Evolutionary conservation across 768 basidiomycete species (phyloP), one percentile per base, ranked within the genome.

Genomic region (Boletus eberwhitei): DNA sequence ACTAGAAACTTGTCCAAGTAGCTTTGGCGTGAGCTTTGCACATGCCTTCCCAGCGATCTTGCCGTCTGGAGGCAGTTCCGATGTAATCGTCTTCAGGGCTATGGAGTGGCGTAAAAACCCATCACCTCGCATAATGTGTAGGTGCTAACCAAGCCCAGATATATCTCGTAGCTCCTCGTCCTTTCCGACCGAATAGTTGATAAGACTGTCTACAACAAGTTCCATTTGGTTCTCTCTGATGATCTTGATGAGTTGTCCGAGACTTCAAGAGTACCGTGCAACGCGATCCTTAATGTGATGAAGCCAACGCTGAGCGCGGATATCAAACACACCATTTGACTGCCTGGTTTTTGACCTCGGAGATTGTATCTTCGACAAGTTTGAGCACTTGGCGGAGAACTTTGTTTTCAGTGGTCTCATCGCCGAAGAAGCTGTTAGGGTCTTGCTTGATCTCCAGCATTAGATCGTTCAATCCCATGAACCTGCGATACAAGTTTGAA

Each of bases 321-420:
- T 19, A 24, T 38, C 2, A 36, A n/a, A 45, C 34, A 68, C 62
- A 90, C 96, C 93, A 95, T 76, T 95, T 93, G 12, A 97, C 96
- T 2, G 93, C 93, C 70, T 92, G 88, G 66, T 97, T 97, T 78
- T 98, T 98, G 59, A 98, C 97, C 76, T 99, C 97, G 8, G 93
- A 93, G 61, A 95, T 98, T 73, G 87, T 88, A 74, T 99, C 97
- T 66, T 91, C 89, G 5, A 98, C 87, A 19, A 98, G 81, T 34
- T 83, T 77, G 40, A 98, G 77, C 1, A 98, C 93, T 69, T 89
- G 85, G 39, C 82, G 83, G 44, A 96, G 79, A 48, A 96, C 85
- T 68, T 88, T 90, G 68, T 77, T 84, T 77, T 99, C 97, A 32
- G 87, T 82, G 5, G 77, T 63, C 68, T 98, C 95, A 67, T 99